These are phyloP conservation scores for Litchi chinensis DNA, from an alignment of 345 rosid species.

Conservation along the genomic window DNA sequence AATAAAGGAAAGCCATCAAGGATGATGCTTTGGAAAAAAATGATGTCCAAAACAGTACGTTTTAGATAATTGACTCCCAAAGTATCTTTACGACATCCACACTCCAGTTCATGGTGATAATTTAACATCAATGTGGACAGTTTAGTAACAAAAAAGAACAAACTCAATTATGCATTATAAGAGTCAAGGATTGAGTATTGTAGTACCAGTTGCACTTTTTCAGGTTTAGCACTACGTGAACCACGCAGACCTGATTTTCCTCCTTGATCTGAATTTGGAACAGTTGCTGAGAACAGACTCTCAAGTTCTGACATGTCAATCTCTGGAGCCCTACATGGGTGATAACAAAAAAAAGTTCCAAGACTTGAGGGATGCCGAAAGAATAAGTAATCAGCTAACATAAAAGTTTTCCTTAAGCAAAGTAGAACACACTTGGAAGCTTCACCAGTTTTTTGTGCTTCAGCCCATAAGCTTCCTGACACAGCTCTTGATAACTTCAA, in stretches of 20 bases:
- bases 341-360: conserved; percentile 14
- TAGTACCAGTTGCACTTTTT: conserved; percentile 91
- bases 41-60: not conserved
- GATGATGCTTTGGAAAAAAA: not conserved
- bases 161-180: not conserved
- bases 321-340: conserved; percentile 73
- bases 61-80: not conserved
- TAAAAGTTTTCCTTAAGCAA: conserved; percentile 9
- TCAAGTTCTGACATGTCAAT: conserved; percentile 97
- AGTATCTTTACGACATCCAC: not conserved
- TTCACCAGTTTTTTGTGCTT: conserved; percentile 85
- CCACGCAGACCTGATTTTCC: conserved; percentile 43
- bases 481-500: conserved; percentile 90
- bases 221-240: conserved; percentile 64
- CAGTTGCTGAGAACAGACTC: conserved; percentile 80
- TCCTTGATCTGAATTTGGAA: conserved; percentile 52
- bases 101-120: not conserved
- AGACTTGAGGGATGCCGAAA: conserved; percentile 15
- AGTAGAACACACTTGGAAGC: conserved; percentile 67
- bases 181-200: not conserved
- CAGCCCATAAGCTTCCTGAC: conserved; percentile 98
- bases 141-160: conserved; percentile 1
- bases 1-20: not conserved
- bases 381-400: conserved; percentile 15
- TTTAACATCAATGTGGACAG: not conserved